These are phyloP conservation scores for Suillus hirtellus DNA, from an alignment of 768 basidiomycete species.

Conservation along the genomic window DNA sequence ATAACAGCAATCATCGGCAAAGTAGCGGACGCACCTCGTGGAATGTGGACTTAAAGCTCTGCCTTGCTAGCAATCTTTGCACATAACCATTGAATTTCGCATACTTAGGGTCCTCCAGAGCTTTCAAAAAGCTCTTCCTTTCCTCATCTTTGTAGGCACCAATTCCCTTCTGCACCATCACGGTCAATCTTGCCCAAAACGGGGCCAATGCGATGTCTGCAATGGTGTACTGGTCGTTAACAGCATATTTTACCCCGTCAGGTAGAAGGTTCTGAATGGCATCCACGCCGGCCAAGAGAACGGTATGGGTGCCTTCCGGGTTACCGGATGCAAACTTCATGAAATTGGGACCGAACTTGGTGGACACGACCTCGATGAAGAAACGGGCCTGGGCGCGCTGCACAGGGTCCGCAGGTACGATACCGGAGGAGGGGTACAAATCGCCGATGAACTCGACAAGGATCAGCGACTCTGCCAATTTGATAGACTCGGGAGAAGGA, in stretches of 20 bases:
- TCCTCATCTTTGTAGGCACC: slow-evolving; percentile 51
- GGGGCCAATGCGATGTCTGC: slow-evolving; percentile 65
- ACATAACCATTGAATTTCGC: slow-evolving; percentile 51
- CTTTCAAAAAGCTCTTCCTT: slow-evolving; percentile 44
- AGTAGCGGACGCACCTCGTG: slow-evolving; percentile 42
- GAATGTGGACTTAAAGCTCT: slow-evolving; percentile 57
- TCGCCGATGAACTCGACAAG: slow-evolving; percentile 70
- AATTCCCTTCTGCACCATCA: slow-evolving; percentile 48
- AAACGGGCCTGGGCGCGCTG: slow-evolving; percentile 59
- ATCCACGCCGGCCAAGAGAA: slow-evolving; percentile 44
- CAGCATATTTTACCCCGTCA: slow-evolving; percentile 37
- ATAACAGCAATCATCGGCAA: background rate
- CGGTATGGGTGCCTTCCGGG: background rate
- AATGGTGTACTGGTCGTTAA: slow-evolving; percentile 39
- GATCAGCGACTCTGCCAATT: slow-evolving; percentile 64
- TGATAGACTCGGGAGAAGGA: slow-evolving; percentile 60
- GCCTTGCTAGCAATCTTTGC: slow-evolving; percentile 46
- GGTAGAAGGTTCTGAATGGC: slow-evolving; percentile 54
- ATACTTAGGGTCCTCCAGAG: slow-evolving; percentile 43
- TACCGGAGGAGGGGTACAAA: slow-evolving; percentile 45
- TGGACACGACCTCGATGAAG: slow-evolving; percentile 57
- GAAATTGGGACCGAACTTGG: slow-evolving; percentile 40
- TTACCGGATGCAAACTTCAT: background rate
- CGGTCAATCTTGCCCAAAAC: slow-evolving; percentile 55
- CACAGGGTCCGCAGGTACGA: slow-evolving; percentile 59